These are phyloP conservation scores for Exsudoporus frostii DNA, from an alignment of 768 basidiomycete species.

Conservation along the genomic window DNA sequence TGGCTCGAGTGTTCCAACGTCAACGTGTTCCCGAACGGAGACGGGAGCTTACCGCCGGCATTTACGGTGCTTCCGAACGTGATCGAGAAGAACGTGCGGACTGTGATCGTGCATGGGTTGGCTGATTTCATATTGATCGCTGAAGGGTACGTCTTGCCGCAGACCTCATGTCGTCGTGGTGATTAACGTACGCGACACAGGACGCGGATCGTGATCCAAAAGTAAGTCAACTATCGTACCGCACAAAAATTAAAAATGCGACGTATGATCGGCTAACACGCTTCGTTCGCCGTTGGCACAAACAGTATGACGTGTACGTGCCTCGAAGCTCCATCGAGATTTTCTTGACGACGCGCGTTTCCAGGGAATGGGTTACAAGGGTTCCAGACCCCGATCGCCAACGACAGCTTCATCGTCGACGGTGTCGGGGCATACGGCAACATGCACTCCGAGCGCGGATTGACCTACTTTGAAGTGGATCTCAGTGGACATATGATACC, in stretches of 20 bases:
- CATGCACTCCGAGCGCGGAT: constrained; percentile 60
- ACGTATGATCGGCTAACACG: background rate
- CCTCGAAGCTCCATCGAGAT: too few relatives aligned
- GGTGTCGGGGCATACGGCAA: constrained; percentile 66
- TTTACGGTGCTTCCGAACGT: constrained; percentile 68
- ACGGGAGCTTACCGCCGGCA: constrained; percentile 57
- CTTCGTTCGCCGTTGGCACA: background rate
- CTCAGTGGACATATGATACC: constrained; percentile 78
- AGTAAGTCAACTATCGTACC: constrained; percentile 38
- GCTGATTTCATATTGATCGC: constrained; percentile 73
- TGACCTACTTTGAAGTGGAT: constrained; percentile 64
- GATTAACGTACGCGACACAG: constrained; percentile 25
- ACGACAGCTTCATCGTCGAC: constrained; percentile 69
- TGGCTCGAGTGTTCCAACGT: constrained; percentile 65
- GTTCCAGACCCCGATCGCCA: constrained; percentile 64
- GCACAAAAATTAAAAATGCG: background rate
- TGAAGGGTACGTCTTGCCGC: too few relatives aligned
- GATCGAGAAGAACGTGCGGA: constrained; percentile 69
- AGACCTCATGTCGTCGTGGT: constrained; percentile 8
- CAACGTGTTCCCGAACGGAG: constrained; percentile 60
- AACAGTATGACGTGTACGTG: constrained; percentile 40
- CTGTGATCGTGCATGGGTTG: constrained; percentile 69
- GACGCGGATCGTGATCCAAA: constrained; percentile 61
- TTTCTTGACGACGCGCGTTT: background rate
- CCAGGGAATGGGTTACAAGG: constrained; percentile 63